These are phyloP conservation scores for Thyridium curvatum DNA, from an alignment of 2,329 filamentous ascomycete genomes.

Conservation along the genomic window DNA sequence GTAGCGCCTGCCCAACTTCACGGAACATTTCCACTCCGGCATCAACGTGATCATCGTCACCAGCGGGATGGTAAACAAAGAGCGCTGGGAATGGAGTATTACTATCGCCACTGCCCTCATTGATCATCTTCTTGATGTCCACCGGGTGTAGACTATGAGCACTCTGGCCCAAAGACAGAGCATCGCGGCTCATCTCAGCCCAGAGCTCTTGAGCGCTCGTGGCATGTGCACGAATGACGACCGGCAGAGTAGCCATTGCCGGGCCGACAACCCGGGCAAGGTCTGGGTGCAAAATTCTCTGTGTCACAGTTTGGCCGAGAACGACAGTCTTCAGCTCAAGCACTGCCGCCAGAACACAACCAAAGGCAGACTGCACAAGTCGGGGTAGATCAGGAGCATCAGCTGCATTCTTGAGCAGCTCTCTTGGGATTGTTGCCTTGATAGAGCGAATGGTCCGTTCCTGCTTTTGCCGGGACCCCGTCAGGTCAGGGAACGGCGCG, in stretches of 20 bases:
- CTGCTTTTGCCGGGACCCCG: conserved; percentile 13
- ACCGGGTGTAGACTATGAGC: conserved; percentile 13
- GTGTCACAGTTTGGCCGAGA: conserved; percentile 15
- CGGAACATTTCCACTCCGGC: conserved; percentile 13
- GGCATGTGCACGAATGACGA: conserved; percentile 9
- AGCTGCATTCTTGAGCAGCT: background rate
- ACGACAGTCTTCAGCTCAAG: conserved; percentile 15
- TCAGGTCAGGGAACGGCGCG: conserved; percentile 14
- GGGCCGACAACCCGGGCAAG: conserved; percentile 14
- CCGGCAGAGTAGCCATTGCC: conserved; percentile 15
- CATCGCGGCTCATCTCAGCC: conserved; percentile 8
- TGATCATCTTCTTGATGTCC: conserved; percentile 14
- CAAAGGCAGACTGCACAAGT: conserved; percentile 16
- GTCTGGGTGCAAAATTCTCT: conserved; percentile 14
- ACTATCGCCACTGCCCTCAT: conserved; percentile 9
- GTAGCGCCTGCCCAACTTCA: conserved; percentile 20
- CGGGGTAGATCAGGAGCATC: conserved; percentile 3
- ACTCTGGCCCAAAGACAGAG: conserved; percentile 4
- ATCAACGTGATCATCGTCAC: background rate
- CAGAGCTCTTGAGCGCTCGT: conserved; percentile 9
- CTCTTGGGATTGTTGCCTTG: conserved; percentile 3
- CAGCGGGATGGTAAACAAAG: conserved; percentile 15
- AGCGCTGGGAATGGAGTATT: conserved; percentile 14
- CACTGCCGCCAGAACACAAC: conserved; percentile 12
- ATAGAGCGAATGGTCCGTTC: conserved; percentile 5